Percentiles rank a stretch among this genome's conserved stretches.
These are phyloP conservation scores for Macrolepiota fuliginosa DNA, from an alignment of 768 basidiomycete genomes.

Conservation along the genomic window DNA sequence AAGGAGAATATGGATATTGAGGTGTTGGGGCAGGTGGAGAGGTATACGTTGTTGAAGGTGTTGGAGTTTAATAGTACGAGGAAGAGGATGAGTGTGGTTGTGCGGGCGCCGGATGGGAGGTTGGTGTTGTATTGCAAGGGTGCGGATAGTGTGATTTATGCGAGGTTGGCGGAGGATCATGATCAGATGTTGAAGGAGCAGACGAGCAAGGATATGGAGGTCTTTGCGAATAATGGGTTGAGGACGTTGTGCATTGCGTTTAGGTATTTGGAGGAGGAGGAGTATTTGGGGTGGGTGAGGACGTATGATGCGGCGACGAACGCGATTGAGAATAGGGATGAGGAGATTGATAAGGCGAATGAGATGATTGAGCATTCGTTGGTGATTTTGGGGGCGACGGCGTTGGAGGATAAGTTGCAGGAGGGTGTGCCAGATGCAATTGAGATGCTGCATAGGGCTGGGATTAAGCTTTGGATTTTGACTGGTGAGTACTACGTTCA, in stretches of 20 bases:
- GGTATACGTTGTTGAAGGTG: slow-evolving; percentile 73
- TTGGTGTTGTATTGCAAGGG: slow-evolving; percentile 92
- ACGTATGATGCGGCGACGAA: slow-evolving; percentile 81
- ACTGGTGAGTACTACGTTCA: slow-evolving; percentile 55
- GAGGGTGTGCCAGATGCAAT: slow-evolving; percentile 97
- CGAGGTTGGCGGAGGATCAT: slow-evolving; percentile 74
- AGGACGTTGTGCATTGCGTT: slow-evolving; percentile 90
- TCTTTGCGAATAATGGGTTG: slow-evolving; percentile 89
- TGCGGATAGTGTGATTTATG: slow-evolving; percentile 95
- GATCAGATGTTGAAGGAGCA: slow-evolving; percentile 70
- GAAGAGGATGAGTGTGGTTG: slow-evolving; percentile 94
- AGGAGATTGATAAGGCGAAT: slow-evolving; percentile 87
- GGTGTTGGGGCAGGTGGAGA: slow-evolving; percentile 86
- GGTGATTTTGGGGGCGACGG: slow-evolving; percentile 89
- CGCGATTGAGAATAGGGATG: slow-evolving; percentile 78
- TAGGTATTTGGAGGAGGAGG: slow-evolving; percentile 73
- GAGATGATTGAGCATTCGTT: slow-evolving; percentile 82
- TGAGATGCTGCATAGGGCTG: slow-evolving; percentile 84
- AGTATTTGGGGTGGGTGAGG: slow-evolving; percentile 80
- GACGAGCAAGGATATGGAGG: slow-evolving; percentile 87
- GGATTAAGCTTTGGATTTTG: slow-evolving; percentile 97
- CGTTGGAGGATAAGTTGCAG: slow-evolving; percentile 95
- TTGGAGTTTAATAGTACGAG: slow-evolving; percentile 94
- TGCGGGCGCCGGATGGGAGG: slow-evolving; percentile 80
- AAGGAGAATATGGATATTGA: slow-evolving; percentile 84